These are phyloP conservation scores for Nectriaceae sp. DNA, from an alignment of 2,329 filamentous ascomycete genomes.

Conservation along the genomic window DNA sequence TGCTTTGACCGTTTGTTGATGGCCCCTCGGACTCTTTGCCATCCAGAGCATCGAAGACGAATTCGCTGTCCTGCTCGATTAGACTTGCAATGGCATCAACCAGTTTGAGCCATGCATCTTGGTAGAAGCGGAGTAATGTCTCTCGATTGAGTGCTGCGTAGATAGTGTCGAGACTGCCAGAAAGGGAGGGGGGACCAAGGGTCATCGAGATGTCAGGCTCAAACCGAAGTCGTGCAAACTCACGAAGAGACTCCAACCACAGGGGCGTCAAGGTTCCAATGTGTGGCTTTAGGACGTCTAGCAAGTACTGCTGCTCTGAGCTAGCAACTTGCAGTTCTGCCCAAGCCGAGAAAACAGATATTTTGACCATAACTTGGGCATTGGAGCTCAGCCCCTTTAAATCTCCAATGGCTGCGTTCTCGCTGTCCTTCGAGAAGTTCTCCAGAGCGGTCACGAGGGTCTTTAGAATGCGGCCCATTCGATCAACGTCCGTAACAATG, in stretches of 20 bases:
- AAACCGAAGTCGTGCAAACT: constrained; percentile 90
- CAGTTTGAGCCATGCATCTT: constrained; percentile 94
- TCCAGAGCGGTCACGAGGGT: constrained; percentile 87
- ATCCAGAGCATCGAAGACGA: constrained; percentile 95
- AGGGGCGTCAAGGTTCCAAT: constrained; percentile 87
- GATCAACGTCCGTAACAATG: constrained; percentile 94
- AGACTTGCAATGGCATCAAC: constrained; percentile 97
- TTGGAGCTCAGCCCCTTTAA: constrained; percentile 92
- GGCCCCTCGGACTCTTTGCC: constrained; percentile 67
- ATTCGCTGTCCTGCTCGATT: constrained; percentile 96
- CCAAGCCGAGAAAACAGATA: constrained; percentile 96
- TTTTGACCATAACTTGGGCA: constrained; percentile 97
- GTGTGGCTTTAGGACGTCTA: constrained; percentile 86
- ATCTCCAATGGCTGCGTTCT: constrained; percentile 88
- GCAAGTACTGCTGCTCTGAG: constrained; percentile 84
- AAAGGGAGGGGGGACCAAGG: constrained; percentile 76
- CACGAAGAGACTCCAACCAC: constrained; percentile 89
- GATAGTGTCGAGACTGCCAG: constrained; percentile 86
- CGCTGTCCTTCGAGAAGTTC: constrained; percentile 81
- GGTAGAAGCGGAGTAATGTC: constrained; percentile 92
- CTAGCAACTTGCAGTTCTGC: constrained; percentile 95
- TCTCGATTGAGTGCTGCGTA: constrained; percentile 95
- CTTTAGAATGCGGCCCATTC: constrained; percentile 98
- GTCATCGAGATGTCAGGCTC: constrained; percentile 97
- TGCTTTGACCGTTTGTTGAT: constrained; percentile 53